These are phyloP conservation scores for Phytophthora tentaculata DNA, from an alignment of 352 stramenopile species.

Conservation along the genomic window DNA sequence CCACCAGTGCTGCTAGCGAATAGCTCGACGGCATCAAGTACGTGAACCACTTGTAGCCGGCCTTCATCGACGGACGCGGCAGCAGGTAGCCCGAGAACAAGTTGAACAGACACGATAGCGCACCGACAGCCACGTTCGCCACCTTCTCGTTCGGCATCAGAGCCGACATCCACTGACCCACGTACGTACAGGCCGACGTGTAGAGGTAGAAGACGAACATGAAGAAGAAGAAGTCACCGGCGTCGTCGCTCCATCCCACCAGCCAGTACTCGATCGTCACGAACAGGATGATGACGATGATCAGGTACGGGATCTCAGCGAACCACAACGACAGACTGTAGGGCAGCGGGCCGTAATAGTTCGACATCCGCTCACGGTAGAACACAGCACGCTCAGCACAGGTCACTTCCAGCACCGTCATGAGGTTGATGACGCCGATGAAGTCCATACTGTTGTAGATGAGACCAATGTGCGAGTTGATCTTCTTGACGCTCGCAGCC, in stretches of 20 bases:
- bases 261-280: slow-evolving; percentile 11
- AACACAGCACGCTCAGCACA: slow-evolving; percentile 63
- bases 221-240: slow-evolving; percentile 15
- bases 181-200: slow-evolving; percentile 65
- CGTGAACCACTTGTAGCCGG: slow-evolving; percentile 70
- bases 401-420: slow-evolving; percentile 67
- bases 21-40: slow-evolving; percentile 73
- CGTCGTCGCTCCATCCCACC: slow-evolving; percentile 1
- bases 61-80: slow-evolving; percentile 53
- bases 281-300: slow-evolving; percentile 50
- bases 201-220: slow-evolving; percentile 57
- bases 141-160: slow-evolving; percentile 78
- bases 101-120: slow-evolving; percentile 76
- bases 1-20: slow-evolving; percentile 47
- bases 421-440: slow-evolving; percentile 68
- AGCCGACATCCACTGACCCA: slow-evolving; percentile 75
- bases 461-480: slow-evolving; percentile 67
- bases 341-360: slow-evolving; percentile 20
- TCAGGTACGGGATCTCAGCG: slow-evolving; percentile 64
- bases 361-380: slow-evolving; percentile 40
- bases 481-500: slow-evolving; percentile 8
- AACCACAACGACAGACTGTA: slow-evolving; percentile 70
- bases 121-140: slow-evolving; percentile 70
- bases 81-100: slow-evolving; percentile 67
- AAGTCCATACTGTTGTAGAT: slow-evolving; percentile 80